Conservation (phyloP, 139 green algal species). For the Desmodesmus armatus region DNA sequence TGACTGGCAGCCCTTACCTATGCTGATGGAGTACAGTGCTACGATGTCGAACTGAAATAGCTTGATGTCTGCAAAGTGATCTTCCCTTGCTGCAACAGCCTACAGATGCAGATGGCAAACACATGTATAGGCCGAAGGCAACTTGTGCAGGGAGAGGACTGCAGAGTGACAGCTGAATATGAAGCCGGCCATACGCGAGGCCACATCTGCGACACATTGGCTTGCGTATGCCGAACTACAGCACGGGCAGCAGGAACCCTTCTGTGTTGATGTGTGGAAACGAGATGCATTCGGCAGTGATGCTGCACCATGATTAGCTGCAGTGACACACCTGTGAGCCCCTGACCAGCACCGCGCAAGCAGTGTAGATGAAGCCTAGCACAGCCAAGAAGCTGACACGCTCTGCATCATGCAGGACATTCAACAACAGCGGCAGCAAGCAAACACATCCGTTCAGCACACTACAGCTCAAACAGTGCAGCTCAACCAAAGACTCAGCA, state of each 20-base stretch:
- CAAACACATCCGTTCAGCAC: no score
- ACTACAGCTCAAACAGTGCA: not conserved
- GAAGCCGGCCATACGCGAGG: no score
- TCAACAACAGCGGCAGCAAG: not conserved
- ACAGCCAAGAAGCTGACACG: constrained; percentile 62
- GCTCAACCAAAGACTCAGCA: not conserved
- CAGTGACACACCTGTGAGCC: constrained; percentile 9
- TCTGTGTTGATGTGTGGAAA: no score
- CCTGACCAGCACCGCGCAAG: constrained; percentile 44
- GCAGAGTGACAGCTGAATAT: no score
- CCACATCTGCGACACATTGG: no score
- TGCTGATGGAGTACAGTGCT: constrained; percentile 71
- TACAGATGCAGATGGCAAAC: constrained; percentile 3
- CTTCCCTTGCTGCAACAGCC: constrained; percentile 24
- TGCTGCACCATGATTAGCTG: not conserved
- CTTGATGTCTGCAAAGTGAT: constrained; percentile 39
- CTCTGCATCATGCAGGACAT: constrained; percentile 14
- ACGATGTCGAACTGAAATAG: constrained; percentile 55
- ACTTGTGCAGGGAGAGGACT: no score
- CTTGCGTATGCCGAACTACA: no score
- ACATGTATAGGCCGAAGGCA: no score
- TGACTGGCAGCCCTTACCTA: no score
- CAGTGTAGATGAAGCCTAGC: constrained; percentile 66
- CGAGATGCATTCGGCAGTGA: no score
- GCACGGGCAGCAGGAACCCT: no score